Evolutionary conservation across 2,329 filamentous ascomycete genomes (phyloP).

Genomic region (Trichoderma asperellum): DNA sequence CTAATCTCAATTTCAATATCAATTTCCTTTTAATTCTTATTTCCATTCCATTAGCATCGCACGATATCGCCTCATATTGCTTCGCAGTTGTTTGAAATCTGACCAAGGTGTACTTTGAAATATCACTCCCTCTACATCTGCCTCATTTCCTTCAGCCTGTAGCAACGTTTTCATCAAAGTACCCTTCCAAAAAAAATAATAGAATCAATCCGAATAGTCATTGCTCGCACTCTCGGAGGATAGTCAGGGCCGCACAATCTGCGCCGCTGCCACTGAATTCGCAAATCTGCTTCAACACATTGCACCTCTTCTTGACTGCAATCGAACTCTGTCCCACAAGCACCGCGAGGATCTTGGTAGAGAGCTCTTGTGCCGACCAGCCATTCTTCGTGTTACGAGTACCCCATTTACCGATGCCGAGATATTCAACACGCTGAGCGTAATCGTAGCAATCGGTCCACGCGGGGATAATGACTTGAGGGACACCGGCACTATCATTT

Average conservation of each 20-base stretch:
- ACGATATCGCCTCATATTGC: background rate
- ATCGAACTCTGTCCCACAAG: conserved; percentile 28
- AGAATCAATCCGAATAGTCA: background rate
- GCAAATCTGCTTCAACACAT: conserved; percentile 27
- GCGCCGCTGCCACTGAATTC: conserved; percentile 28
- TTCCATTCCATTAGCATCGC: background rate
- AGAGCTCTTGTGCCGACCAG: conserved; percentile 34
- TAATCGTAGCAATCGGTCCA: conserved; percentile 55
- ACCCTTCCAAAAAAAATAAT: background rate
- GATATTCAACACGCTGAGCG: conserved; percentile 48
- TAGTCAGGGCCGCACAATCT: conserved; percentile 37
- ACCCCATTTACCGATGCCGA: conserved; percentile 46
- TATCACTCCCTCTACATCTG: background rate
- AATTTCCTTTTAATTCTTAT: background rate
- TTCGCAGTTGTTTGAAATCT: background rate
- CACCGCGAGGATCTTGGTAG: conserved; percentile 31
- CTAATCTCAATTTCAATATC: background rate
- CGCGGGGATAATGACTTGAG: conserved; percentile 50
- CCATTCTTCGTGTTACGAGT: conserved; percentile 34
- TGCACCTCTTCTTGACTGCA: conserved; percentile 21
- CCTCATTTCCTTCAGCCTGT: background rate
- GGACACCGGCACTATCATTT: conserved; percentile 46
- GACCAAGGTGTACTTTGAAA: background rate
- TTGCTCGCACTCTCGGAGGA: conserved; percentile 2
- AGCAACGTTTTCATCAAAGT: background rate